Evolutionary conservation across 139 green algal genomes (phyloP).

Genomic region (Ettlia oleoabundans): DNA sequence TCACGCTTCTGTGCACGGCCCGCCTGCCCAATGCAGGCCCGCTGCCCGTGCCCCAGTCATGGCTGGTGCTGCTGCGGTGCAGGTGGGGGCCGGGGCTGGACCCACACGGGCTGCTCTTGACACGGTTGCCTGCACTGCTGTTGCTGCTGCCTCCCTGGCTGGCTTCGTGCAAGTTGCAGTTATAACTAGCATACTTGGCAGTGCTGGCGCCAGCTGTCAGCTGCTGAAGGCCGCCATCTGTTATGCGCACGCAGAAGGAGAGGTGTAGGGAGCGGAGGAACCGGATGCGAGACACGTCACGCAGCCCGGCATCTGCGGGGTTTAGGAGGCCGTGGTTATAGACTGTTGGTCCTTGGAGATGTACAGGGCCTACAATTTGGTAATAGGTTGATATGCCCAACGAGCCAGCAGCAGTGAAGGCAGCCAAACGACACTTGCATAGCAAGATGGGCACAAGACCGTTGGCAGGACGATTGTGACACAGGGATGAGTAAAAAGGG

Average conservation of each 20-base stretch:
- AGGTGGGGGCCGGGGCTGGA: neutral
- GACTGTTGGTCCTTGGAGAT: too few species aligned
- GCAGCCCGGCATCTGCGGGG: slow-evolving; percentile 25
- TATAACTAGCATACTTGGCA: neutral
- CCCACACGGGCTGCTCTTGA: too few species aligned
- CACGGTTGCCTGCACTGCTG: neutral
- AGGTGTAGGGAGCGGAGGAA: slow-evolving; percentile 12
- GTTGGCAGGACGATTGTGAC: too few species aligned
- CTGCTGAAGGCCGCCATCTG: neutral
- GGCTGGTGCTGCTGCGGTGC: neutral
- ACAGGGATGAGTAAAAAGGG: neutral
- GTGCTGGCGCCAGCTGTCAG: slow-evolving; percentile 2
- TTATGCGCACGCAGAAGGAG: slow-evolving; percentile 25
- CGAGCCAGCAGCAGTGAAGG: too few species aligned
- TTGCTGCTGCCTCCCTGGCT: too few species aligned
- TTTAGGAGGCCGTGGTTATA: neutral
- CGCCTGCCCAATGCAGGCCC: neutral
- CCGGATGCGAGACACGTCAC: neutral
- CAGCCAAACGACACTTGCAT: too few species aligned
- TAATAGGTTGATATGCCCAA: too few species aligned
- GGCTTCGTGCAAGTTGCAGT: neutral
- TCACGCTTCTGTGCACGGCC: neutral
- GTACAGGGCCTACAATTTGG: too few species aligned
- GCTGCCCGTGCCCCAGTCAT: neutral
- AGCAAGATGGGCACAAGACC: too few species aligned